Conservation (phyloP, 2,329 filamentous ascomycete species). For the Trichoderma arundinaceum region DNA sequence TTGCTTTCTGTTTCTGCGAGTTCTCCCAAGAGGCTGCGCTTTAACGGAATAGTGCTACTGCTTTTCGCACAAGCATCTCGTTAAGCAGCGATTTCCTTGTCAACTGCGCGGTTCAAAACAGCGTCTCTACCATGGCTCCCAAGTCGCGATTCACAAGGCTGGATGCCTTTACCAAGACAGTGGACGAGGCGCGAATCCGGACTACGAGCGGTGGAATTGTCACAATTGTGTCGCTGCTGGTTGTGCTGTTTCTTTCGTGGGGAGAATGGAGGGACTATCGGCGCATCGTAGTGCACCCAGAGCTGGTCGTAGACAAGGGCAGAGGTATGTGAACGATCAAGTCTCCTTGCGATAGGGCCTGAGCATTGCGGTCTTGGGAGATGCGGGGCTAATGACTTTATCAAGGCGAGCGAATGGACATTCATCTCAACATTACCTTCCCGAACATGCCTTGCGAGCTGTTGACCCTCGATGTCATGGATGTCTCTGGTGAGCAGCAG, state of each 20-base stretch:
- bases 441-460: conserved; percentile 93
- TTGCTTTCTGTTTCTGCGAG: conserved; percentile 23
- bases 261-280: conserved; percentile 97
- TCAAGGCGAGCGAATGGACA: conserved; percentile 97
- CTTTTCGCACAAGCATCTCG: conserved; percentile 2
- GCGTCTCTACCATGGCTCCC: conserved; percentile 67
- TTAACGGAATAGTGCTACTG: conserved; percentile 2
- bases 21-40: conserved; percentile 16
- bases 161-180: conserved; percentile 98
- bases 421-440: conserved; percentile 96
- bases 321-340: conserved; percentile 66
- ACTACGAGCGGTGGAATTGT: conserved; percentile 96
- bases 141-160: conserved; percentile 96
- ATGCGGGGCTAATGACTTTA: neutral
- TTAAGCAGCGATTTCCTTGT: neutral
- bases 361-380: neutral
- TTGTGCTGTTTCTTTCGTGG: conserved; percentile 88
- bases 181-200: conserved; percentile 94
- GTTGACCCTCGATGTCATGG: conserved; percentile 97
- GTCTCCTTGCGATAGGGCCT: neutral
- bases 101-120: neutral
- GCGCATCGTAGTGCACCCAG: conserved; percentile 82
- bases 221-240: conserved; percentile 85
- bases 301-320: conserved; percentile 95
- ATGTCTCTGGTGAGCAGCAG: conserved; percentile 96